These are phyloP conservation scores for Salvia sclarea DNA, from an alignment of 305 asterid genomes.

Conservation along the genomic window DNA sequence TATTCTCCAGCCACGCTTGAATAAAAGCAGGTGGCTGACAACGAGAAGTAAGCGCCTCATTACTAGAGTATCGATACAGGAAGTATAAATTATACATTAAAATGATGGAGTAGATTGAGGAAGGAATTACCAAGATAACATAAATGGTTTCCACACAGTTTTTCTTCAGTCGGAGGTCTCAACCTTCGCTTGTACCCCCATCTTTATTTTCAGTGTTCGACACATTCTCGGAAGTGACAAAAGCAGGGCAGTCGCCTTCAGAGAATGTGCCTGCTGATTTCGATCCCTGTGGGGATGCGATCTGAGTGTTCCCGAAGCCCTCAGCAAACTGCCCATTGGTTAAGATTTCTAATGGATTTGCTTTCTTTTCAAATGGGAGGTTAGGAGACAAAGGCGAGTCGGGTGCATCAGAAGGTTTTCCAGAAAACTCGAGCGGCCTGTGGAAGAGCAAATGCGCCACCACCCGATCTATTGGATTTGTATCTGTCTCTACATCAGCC, in stretches of 20 bases:
- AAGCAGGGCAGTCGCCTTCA: constrained; percentile 35
- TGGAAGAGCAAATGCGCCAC: constrained; percentile 93
- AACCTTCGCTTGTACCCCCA: constrained; percentile 29
- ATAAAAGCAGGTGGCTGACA: constrained; percentile 42
- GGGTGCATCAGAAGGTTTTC: constrained; percentile 52
- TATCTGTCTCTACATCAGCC: constrained; percentile 66
- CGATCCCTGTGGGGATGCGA: constrained; percentile 46
- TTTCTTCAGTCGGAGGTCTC: constrained; percentile 44
- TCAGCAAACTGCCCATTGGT: constrained; percentile 36
- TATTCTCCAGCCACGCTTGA: background rate
- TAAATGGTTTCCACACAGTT: constrained; percentile 12
- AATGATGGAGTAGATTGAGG: constrained; percentile 32
- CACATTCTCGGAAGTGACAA: constrained; percentile 43
- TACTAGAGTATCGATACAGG: constrained; percentile 35
- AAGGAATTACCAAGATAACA: constrained; percentile 47
- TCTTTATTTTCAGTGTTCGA: constrained; percentile 41
- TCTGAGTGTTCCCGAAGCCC: constrained; percentile 42
- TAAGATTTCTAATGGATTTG: constrained; percentile 37
- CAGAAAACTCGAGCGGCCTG: constrained; percentile 56
- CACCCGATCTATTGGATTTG: constrained; percentile 86
- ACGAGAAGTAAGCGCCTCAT: constrained; percentile 36
- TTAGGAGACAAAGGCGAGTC: constrained; percentile 53
- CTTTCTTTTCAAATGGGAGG: constrained; percentile 46
- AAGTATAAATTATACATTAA: constrained; percentile 12
- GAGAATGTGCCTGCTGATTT: constrained; percentile 41